Base-by-base conservation (phyloP, 2,329 filamentous ascomycete genomes). In the Dothideomycetes sp. region DNA sequence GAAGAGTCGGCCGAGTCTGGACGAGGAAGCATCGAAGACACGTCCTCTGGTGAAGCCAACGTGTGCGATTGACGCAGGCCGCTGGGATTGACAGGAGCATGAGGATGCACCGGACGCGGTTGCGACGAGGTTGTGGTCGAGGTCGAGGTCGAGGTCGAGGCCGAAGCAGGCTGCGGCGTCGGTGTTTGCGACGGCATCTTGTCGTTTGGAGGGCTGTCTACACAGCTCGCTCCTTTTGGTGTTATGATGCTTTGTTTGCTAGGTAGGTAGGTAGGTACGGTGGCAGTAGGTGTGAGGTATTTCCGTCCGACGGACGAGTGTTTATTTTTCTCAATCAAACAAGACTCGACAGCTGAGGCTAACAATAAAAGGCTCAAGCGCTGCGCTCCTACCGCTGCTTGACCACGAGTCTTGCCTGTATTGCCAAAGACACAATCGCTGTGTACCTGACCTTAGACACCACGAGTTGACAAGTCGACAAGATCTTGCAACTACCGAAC, bases 31-130 rank as follows among this genome's bases (percentile, higher is more conserved):
- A 33, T 40, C 1, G 36, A 25, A 25, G 36, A n/a, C n/a, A n/a
- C 23, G n/a, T 40, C 40, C 20, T 47, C 38, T 4, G 41, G 40
- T 32, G 40, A 42, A 9, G 31, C 37, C 1, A 41, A 16, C n/a
- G 33, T 44, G 29, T 44, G 42, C 16, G 45, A 45, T 19, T 43
- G 29, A 13, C 45, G 45, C 33, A 47, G 34, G 7, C 45, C 39
- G 20, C 37, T 43, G 4, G 45, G 45, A 18, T 44, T 43, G 9
- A 34, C 13, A 10, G 45, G 45, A 11, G 32, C 38, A 20, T 47
- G 45, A 5, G 31, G 38, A 24, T 35, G 43, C 13, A 35, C 39
- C 17, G 23, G 27, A 9, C 29, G 45, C n/a, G 16, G 23, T 35
- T 24, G 36, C 23, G 36, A 20, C 6, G 23, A 16, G 4, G 42